phyloP scores from a whole-genome alignment of 768 basidiomycete species.

The Pseudohyphozyma bogoriensis region DNA sequence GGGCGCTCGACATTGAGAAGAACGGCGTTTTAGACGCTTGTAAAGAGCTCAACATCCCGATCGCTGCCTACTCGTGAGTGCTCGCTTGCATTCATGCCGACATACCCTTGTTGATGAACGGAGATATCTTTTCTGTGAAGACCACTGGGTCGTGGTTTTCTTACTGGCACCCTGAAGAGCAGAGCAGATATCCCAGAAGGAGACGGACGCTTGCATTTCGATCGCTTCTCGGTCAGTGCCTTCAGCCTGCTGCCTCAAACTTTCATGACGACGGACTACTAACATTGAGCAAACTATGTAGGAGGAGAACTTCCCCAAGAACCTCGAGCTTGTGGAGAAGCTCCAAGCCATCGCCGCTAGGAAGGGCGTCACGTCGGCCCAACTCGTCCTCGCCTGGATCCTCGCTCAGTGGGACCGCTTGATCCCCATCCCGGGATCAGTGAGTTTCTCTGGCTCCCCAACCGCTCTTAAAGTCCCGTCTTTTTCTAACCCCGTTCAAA shows the following conservation, averaged over 20 bases:
- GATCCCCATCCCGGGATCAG: constrained; percentile 24
- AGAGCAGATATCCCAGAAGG: constrained; percentile 24
- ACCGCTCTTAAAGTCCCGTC: too few species aligned
- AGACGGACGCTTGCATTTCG: constrained; percentile 20
- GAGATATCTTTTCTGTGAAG: background rate
- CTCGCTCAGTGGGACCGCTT: constrained; percentile 12
- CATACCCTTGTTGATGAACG: too few species aligned
- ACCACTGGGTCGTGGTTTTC: constrained; percentile 20
- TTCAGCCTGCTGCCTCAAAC: background rate
- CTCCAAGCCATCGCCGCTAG: constrained; percentile 36
- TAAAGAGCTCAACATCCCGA: too few species aligned
- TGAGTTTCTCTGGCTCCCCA: background rate
- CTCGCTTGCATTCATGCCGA: too few species aligned
- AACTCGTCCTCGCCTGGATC: constrained; percentile 42
- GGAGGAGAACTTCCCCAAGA: constrained; percentile 37
- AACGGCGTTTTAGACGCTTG: too few species aligned
- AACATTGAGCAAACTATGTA: too few species aligned
- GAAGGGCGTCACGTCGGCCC: constrained; percentile 38
- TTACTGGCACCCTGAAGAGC: constrained; percentile 40
- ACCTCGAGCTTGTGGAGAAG: constrained; percentile 39
- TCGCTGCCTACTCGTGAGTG: too few species aligned
- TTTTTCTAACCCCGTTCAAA: background rate
- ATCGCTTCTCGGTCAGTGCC: constrained; percentile 18
- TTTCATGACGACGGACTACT: background rate
- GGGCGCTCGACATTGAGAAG: too few species aligned